Evolutionary conservation across 768 basidiomycete genomes (phyloP), one percentile per base, ranked within the genome.

Genomic region (Hericium erinaceus): DNA sequence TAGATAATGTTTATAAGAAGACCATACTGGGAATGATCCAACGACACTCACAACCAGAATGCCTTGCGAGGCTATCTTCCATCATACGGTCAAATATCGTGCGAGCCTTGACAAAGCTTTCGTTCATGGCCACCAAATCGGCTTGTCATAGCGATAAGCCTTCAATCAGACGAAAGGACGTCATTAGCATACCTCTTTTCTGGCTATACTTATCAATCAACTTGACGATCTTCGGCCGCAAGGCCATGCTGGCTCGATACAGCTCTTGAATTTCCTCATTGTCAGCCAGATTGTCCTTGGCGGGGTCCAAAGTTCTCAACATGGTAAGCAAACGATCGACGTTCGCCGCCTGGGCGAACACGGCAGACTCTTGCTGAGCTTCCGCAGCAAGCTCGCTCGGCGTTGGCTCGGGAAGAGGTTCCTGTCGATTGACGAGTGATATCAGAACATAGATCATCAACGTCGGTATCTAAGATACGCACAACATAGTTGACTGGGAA

Each of bases 401-500:
- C 0, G 87, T 91, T 0, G 89, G 90, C 56, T 95, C 92, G 0
- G 93, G 90, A 60, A 98, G 76, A 2, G 84, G 77, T 80, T 92
- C 88, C 90, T 92, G 66, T 48, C 39, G 18, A 20, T 50, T 24
- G 13, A 33, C 8, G 7, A 13, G 57, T 56, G 52, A 48, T 55
- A 13, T 15, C 20, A 37, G 39, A 39, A 18, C 39, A 52, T 37
- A 49, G 5, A 16, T 20, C 16, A 8, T 44, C 52, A 39, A 52
- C 38, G 39, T 52, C 33, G 40, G 37, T 38, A n/a, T 38, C 38
- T 9, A 9, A 16, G 3, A 59, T 39, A 79, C 86, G 7, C 64
- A 91, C 92, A 64, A 98, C 92, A 73, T 98, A 97, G 69, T 95
- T 97, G 18, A 95, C 92, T 0, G 95, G 95, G 71, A 98, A 98